Evolutionary conservation across 2,329 filamentous ascomycete genomes (phyloP), one percentile per base, ranked within the genome.

Genomic region (Aspergillus calidoustus): DNA sequence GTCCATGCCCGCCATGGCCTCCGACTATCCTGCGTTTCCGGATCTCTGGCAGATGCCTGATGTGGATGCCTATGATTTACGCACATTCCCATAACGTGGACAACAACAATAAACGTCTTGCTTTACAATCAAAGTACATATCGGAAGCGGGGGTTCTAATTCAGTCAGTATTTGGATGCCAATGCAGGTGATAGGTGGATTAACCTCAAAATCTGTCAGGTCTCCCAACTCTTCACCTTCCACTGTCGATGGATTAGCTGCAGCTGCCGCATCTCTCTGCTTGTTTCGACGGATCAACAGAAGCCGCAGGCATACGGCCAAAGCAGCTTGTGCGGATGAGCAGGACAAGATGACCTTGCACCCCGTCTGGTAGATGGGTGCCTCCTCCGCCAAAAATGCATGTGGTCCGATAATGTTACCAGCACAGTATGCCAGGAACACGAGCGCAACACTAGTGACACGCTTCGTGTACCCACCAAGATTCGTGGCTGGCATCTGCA

Each of bases 401-500:
- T 60, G 57, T 3, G 57, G 57, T 7, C 57, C 52, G 28, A 60
- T 60, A 31, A 60, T 54, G 31, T 60, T 60, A 9, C 57, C 57
- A 7, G 52, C 57, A 31, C 57, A 78, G 66, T 80, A 82, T 1
- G 77, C 75, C 17, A 82, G 66, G 41, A 82, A 78, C 1, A 81
- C 77, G 13, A 84, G 56, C 0, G 80, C 82, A 9, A 79, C 80
- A 22, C 77, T 75, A 0, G 81, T 82, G 17, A 79, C 79, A 55
- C 82, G 82, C 67, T 84, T 84, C 1, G 81, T 81, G 64, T 83
- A 82, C 1, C 82, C 81, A 22, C 78, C 80, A 4, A 81, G 74
- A 63, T 83, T 83, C 15, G 68, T 71, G 17, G 67, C 67, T 11
- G 69, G 72, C 70, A 74, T 72, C 43, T 74, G 84, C 34, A 87